Base-by-base conservation (phyloP, 2,329 filamentous ascomycete genomes). In the Corniculantispora saksenae region DNA sequence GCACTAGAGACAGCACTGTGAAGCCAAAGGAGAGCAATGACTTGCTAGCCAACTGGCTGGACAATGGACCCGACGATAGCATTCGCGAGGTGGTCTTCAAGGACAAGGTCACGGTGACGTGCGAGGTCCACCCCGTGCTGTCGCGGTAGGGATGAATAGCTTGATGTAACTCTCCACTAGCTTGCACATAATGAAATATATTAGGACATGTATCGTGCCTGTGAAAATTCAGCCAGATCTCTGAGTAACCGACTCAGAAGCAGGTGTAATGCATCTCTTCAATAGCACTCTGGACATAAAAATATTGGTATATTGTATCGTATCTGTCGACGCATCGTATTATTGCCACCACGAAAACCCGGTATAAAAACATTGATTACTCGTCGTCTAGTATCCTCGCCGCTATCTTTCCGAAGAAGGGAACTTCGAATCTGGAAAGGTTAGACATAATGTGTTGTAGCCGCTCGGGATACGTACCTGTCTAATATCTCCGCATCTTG, bases 11-110 rank as follows among this genome's bases (percentile, higher is more conserved):
- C 69, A 78, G 83, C 55, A 77, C 82, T 9, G 87, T 98, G 72
- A 98, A 97, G 80, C 94, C 95, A 0, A 94, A 91, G 78, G 94
- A 99, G 81, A 97, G 94, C 79, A 99, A 99, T 74, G 89, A 92
- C 66, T 71, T 99, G 73, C 77, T 99, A 65, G 83, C 83, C 68
- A 82, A 82, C 66, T 98, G 94, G 94, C 74, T 95, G 67, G 83
- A 89, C 67, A 69, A 77, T 35, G 86, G 84, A 1, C 77, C 71
- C 1, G 76, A 76, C n/a, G 81, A 78, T 45, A 74, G 75, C 15
- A 83, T 87, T 35, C 68, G 72, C 5, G 85, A 87, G 64, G 69
- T 85, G 21, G 74, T 82, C 12, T 79, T 88, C 51, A 80, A 83
- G 58, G 80, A 80, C 3, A 82, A 81, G 71, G 81, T 82, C 1